Conservation (phyloP, 2,329 filamentous ascomycete genomes). For the Fusarium humuli region DNA sequence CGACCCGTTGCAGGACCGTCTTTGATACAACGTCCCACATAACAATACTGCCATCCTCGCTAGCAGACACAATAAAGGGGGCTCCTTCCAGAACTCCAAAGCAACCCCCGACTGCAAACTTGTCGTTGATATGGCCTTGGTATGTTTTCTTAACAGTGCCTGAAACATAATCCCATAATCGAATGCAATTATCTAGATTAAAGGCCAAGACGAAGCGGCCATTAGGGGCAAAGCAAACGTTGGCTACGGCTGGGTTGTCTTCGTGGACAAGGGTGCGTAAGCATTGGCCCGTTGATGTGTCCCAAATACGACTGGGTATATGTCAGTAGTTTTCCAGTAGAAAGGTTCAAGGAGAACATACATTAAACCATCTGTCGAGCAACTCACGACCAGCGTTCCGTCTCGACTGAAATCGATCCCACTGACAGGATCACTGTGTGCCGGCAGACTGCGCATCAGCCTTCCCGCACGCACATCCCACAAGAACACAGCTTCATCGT, state of each 20-base stretch:
- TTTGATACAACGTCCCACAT: constrained; percentile 94
- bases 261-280: constrained; percentile 95
- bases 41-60: constrained; percentile 86
- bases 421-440: constrained; percentile 93
- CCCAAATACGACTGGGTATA: constrained; percentile 81
- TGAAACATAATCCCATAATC: constrained; percentile 94
- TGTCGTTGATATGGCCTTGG: constrained; percentile 87
- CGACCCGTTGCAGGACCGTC: constrained; percentile 77
- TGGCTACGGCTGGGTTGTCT: constrained; percentile 90
- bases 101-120: constrained; percentile 85
- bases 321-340: constrained; percentile 30
- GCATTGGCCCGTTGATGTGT: constrained; percentile 94
- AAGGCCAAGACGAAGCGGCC: constrained; percentile 93
- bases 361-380: constrained; percentile 91
- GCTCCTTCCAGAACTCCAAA: constrained; percentile 71
- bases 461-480: constrained; percentile 94
- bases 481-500: constrained; percentile 95
- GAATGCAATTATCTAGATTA: constrained; percentile 88
- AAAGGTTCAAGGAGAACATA: constrained; percentile 54
- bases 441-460: constrained; percentile 90
- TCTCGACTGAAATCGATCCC: constrained; percentile 94
- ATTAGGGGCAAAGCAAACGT: constrained; percentile 93
- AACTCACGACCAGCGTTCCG: constrained; percentile 91
- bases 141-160: constrained; percentile 97
- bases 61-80: constrained; percentile 81